These are phyloP conservation scores for Trichophyton simii DNA, from an alignment of 2,329 filamentous ascomycete genomes.

Conservation along the genomic window DNA sequence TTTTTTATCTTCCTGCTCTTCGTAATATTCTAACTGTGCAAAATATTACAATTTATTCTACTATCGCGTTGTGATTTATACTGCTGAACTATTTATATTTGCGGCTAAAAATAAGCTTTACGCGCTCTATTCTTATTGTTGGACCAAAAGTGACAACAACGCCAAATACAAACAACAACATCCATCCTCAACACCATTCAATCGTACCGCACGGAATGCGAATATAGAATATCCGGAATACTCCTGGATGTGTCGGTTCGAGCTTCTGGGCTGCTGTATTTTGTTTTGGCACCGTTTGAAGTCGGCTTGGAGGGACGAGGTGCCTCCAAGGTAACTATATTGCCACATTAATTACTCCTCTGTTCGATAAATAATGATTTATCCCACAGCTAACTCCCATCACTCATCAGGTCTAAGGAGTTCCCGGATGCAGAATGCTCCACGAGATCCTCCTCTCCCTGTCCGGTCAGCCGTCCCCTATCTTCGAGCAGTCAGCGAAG, in stretches of 20 bases:
- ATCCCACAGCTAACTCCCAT: neutral
- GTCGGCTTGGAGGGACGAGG: slow-evolving; percentile 17
- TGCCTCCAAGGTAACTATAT: slow-evolving; percentile 17
- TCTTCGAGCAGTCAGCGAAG: slow-evolving; percentile 51
- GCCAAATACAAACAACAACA: neutral
- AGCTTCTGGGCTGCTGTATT: slow-evolving; percentile 32
- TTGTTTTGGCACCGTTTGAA: slow-evolving; percentile 30
- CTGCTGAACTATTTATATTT: too few relatives aligned
- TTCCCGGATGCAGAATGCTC: slow-evolving; percentile 52
- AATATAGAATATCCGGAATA: neutral
- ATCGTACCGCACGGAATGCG: neutral
- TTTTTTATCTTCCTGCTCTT: too few relatives aligned
- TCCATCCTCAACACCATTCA: neutral
- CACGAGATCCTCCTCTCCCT: slow-evolving; percentile 97
- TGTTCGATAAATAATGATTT: neutral
- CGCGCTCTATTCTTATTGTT: too few relatives aligned
- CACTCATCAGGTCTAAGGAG: neutral
- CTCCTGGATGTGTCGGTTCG: slow-evolving; percentile 35
- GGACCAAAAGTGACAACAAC: too few relatives aligned
- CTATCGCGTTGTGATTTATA: too few relatives aligned
- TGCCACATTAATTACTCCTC: neutral
- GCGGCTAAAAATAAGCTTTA: too few relatives aligned
- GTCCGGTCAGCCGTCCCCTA: slow-evolving; percentile 81
- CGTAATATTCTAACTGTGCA: too few relatives aligned
- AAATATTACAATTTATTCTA: too few relatives aligned